A percentile compares a stretch with the other conserved stretches of the same genome.
phyloP scores from a whole-genome alignment of 768 basidiomycete genomes.

The Rhizopogon vulgaris region DNA sequence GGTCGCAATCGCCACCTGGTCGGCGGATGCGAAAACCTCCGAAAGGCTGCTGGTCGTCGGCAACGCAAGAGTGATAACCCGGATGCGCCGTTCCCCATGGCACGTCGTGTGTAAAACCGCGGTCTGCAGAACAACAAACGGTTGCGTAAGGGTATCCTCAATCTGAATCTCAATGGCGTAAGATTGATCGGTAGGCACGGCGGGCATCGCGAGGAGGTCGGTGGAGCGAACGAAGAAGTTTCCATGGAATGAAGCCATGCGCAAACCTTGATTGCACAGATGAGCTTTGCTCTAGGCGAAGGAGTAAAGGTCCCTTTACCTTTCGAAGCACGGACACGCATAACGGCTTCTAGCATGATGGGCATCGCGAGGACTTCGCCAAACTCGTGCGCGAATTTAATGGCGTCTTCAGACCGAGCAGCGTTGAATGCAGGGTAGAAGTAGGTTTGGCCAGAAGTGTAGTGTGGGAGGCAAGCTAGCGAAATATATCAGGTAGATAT shows the following conservation, averaged over 20 bases:
- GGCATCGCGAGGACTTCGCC: conserved; percentile 89
- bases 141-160: conserved; percentile 86
- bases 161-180: conserved; percentile 95
- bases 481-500: conserved; percentile 2
- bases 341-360: conserved; percentile 94
- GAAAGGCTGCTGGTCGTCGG: conserved; percentile 86
- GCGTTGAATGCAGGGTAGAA: conserved; percentile 99
- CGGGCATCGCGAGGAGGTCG: conserved; percentile 91
- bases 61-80: conserved; percentile 82
- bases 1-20: conserved; percentile 82
- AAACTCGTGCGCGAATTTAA: conserved; percentile 98
- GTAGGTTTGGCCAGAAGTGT: conserved; percentile 97
- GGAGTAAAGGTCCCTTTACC: conserved; percentile 37
- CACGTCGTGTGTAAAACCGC: conserved; percentile 93
- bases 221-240: conserved; percentile 99
- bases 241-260: conserved; percentile 97
- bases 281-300: neutral
- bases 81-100: conserved; percentile 87
- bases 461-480: conserved; percentile 88
- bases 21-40: conserved; percentile 85
- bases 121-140: conserved; percentile 92
- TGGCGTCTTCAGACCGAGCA: conserved; percentile 85
- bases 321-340: conserved; percentile 95
- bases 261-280: conserved; percentile 48
- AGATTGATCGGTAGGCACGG: conserved; percentile 94